Evolutionary conservation across 495 filamentous ascomycete species (phyloP).

Genomic region (Clavariopsis aquatica): DNA sequence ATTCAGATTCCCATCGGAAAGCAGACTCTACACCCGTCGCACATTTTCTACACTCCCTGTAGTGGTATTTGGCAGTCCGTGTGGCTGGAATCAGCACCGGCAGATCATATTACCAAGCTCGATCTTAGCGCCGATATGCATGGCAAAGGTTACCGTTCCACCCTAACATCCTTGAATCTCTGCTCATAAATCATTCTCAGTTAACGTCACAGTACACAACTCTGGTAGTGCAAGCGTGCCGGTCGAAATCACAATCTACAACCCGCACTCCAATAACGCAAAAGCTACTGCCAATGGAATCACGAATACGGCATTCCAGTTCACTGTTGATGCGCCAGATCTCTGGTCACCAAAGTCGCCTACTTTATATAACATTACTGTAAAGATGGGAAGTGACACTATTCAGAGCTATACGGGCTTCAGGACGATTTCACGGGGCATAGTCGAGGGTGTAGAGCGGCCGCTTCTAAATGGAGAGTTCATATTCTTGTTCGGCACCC

Average conservation of each 20-base stretch:
- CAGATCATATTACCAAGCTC: conserved; percentile 56
- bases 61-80: conserved; percentile 71
- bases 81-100: conserved; percentile 64
- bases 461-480: conserved; percentile 66
- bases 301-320: conserved; percentile 47
- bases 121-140: conserved; percentile 61
- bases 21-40: conserved; percentile 58
- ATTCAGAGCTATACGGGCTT: conserved; percentile 68
- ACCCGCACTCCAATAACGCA: conserved; percentile 14
- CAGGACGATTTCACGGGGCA: conserved; percentile 58
- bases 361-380: conserved; percentile 61
- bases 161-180: neutral
- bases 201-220: conserved; percentile 44
- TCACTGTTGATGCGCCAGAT: conserved; percentile 53
- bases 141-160: conserved; percentile 53
- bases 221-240: conserved; percentile 33
- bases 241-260: conserved; percentile 46
- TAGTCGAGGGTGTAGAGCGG: conserved; percentile 59
- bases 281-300: conserved; percentile 13
- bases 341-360: conserved; percentile 65
- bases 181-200: conserved; percentile 12
- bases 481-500: conserved; percentile 64
- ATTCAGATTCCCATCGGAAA: conserved; percentile 64
- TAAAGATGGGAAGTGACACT: conserved; percentile 57
- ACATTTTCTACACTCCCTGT: conserved; percentile 72